Percentiles rank a stretch among this genome's conserved stretches.
Conservation (phyloP, 495 filamentous ascomycete species). For the Neurospora tetrasperma region DNA sequence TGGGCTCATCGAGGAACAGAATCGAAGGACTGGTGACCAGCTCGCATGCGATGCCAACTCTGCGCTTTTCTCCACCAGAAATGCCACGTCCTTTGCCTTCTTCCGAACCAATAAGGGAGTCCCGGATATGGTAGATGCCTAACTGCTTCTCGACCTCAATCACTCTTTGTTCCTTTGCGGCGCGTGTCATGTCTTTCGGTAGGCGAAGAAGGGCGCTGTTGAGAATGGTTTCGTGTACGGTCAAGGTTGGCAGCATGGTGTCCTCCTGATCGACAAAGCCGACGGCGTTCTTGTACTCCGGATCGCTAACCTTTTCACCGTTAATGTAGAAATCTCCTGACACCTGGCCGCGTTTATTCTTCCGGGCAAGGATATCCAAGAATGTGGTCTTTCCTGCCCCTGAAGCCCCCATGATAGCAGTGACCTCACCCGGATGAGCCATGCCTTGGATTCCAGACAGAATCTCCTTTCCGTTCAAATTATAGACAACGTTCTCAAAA, state of each 20-base stretch:
- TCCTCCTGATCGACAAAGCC: constrained; percentile 98
- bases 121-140: constrained; percentile 81
- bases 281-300: constrained; percentile 80
- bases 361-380: constrained; percentile 89
- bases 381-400: constrained; percentile 97
- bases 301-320: constrained; percentile 76
- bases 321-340: constrained; percentile 87
- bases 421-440: constrained; percentile 80
- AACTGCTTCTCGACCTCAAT: constrained; percentile 91
- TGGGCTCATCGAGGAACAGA: constrained; percentile 93
- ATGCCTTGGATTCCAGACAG: constrained; percentile 70
- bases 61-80: constrained; percentile 90
- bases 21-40: constrained; percentile 96
- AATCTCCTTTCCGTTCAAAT: constrained; percentile 79
- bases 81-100: constrained; percentile 91
- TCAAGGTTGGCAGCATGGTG: constrained; percentile 92
- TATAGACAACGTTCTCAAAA: constrained; percentile 82
- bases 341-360: constrained; percentile 84
- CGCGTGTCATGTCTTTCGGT: constrained; percentile 77
- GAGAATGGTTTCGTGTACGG: constrained; percentile 95
- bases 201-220: constrained; percentile 86
- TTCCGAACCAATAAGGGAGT: constrained; percentile 95
- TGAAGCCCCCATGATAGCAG: constrained; percentile 97
- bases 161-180: constrained; percentile 79
- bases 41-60: constrained; percentile 95